phyloP scores from a whole-genome alignment of 768 basidiomycete species.

The Tephrocybe sp. region DNA sequence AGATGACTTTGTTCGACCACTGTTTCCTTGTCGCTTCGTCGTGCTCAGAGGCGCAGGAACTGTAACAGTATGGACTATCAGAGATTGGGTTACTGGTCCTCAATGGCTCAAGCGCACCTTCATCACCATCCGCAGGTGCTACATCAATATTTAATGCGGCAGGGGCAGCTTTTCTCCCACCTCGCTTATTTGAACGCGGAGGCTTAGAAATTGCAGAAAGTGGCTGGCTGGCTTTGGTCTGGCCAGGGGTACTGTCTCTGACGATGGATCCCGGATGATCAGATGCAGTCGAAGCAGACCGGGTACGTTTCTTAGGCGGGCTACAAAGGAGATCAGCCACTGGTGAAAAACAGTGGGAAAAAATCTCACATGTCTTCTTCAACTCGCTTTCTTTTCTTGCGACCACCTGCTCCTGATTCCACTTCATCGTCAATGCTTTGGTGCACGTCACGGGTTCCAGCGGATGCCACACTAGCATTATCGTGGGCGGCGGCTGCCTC shows the following conservation, averaged over 20 bases:
- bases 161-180: constrained; percentile 36
- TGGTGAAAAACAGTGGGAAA: neutral
- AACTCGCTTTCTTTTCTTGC: constrained; percentile 73
- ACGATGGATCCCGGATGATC: constrained; percentile 45
- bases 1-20: constrained; percentile 36
- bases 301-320: constrained; percentile 63
- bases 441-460: constrained; percentile 30
- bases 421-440: constrained; percentile 47
- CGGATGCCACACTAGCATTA: constrained; percentile 26
- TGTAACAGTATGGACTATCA: constrained; percentile 16
- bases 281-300: constrained; percentile 72
- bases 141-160: constrained; percentile 26
- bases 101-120: constrained; percentile 40
- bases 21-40: constrained; percentile 35
- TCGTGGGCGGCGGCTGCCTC: constrained; percentile 60
- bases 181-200: constrained; percentile 39
- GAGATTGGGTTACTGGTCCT: too few species aligned
- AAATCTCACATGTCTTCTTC: constrained; percentile 70
- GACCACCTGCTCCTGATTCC: constrained; percentile 36
- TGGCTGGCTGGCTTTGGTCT: constrained; percentile 27
- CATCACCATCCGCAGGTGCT: constrained; percentile 51
- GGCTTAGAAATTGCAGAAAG: constrained; percentile 30
- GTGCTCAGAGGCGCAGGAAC: constrained; percentile 10
- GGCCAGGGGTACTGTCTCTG: constrained; percentile 40
- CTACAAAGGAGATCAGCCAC: constrained; percentile 24